A percentile compares a stretch with the other conserved stretches of the same genome.
These are phyloP conservation scores for Cicer chorassanicum DNA, from an alignment of 306 rosid genomes.

Conservation along the genomic window DNA sequence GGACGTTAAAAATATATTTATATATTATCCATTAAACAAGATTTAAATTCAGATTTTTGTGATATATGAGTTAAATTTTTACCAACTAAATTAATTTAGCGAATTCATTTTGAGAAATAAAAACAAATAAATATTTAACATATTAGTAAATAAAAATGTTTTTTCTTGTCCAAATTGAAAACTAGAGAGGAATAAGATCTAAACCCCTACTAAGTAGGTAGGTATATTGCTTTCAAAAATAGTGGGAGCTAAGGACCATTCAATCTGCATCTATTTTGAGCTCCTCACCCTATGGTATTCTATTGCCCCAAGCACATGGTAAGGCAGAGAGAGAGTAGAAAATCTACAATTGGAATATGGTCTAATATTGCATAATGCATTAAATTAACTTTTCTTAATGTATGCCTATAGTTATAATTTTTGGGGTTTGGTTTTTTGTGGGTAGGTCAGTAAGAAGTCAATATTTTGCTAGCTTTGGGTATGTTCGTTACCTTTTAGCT, in stretches of 20 bases:
- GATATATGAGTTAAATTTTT: too few species aligned
- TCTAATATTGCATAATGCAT: slow-evolving; percentile 28
- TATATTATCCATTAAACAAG: too few species aligned
- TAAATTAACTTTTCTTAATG: slow-evolving; percentile 45
- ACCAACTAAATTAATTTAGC: too few species aligned
- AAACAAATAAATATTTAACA: too few species aligned
- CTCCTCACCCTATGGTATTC: slow-evolving; percentile 8
- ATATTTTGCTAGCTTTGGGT: slow-evolving; percentile 32
- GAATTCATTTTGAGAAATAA: too few species aligned
- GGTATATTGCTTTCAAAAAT: slow-evolving; percentile 25
- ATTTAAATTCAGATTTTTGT: too few species aligned
- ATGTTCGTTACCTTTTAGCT: slow-evolving; percentile 24
- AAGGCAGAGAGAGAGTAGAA: slow-evolving; percentile 1
- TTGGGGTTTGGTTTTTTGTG: slow-evolving; percentile 16
- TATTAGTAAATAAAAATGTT: not conserved
- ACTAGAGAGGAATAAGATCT: slow-evolving; percentile 3
- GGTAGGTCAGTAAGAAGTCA: slow-evolving; percentile 40
- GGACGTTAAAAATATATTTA: too few species aligned
- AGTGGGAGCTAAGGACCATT: slow-evolving; percentile 38
- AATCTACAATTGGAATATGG: slow-evolving; percentile 41
- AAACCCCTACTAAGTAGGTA: slow-evolving; percentile 28
- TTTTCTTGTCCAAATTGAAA: not conserved
- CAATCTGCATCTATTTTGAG: slow-evolving; percentile 30
- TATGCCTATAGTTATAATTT: slow-evolving; percentile 13
- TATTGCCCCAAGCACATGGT: slow-evolving; percentile 30